Evolutionary conservation across 164 flowering plant genomes (phyloP).

Genomic region (Stephania cephalantha): DNA sequence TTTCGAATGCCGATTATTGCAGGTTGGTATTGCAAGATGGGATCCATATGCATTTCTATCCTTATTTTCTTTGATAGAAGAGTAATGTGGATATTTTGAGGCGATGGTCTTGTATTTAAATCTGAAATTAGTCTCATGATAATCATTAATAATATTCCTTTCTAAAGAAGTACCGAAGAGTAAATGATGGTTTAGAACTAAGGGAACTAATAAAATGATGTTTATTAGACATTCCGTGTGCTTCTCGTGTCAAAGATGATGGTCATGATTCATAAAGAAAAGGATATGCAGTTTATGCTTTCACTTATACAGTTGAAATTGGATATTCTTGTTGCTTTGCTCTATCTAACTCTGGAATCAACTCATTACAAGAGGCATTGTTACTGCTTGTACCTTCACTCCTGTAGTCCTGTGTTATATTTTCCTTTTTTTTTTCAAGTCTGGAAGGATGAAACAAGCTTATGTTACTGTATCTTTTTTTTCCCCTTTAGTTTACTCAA

Average conservation of each 20-base stretch:
- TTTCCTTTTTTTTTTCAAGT: too few species aligned
- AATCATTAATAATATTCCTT: background rate
- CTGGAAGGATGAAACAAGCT: too few species aligned
- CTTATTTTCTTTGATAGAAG: background rate
- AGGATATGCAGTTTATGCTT: background rate
- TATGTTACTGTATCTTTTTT: too few species aligned
- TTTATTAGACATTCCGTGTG: background rate
- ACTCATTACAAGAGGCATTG: background rate
- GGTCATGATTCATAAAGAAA: too few species aligned
- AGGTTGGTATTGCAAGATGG: constrained; percentile 35
- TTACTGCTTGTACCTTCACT: background rate
- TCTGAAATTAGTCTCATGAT: background rate
- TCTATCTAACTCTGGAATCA: background rate
- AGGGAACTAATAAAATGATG: background rate
- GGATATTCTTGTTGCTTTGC: background rate
- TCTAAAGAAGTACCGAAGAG: background rate
- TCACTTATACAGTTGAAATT: background rate
- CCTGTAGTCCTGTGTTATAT: too few species aligned
- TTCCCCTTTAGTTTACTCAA: too few species aligned
- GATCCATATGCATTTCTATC: background rate
- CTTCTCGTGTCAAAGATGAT: too few species aligned
- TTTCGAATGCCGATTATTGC: constrained; percentile 82
- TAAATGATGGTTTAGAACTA: background rate
- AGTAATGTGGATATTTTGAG: background rate
- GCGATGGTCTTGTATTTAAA: background rate